Conservation (phyloP, 2,329 filamentous ascomycete species). For the Pseudocercospora fijiensis region DNA sequence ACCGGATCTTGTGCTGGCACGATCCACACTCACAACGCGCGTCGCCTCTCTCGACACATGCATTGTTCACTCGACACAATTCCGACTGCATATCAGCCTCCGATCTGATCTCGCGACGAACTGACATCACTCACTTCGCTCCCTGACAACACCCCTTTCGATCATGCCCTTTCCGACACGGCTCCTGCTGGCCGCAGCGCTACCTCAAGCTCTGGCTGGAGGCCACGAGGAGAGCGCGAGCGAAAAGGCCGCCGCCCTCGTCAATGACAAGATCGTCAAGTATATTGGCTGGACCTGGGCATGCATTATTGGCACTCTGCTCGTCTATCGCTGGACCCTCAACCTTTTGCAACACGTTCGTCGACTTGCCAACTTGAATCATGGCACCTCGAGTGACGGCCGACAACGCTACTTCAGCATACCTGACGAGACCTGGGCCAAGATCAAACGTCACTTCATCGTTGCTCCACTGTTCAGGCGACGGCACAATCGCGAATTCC, state of each 20-base stretch:
- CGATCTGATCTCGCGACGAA: background rate
- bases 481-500: constrained; percentile 54
- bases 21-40: constrained; percentile 12
- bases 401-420: constrained; percentile 72
- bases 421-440: constrained; percentile 53
- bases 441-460: constrained; percentile 49
- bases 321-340: constrained; percentile 65
- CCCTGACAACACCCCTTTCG: background rate
- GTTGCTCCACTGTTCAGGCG: constrained; percentile 50
- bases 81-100: background rate
- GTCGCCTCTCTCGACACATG: background rate
- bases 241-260: constrained; percentile 18
- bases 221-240: constrained; percentile 13
- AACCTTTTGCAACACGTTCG: constrained; percentile 67
- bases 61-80: background rate
- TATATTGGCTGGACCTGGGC: constrained; percentile 54
- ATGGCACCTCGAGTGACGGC: constrained; percentile 56
- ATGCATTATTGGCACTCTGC: constrained; percentile 60
- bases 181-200: constrained; percentile 22
- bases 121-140: background rate
- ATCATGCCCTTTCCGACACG: constrained; percentile 19
- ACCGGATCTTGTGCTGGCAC: constrained; percentile 16
- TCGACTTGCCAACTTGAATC: constrained; percentile 71
- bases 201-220: constrained; percentile 14
- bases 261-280: constrained; percentile 37